These are phyloP conservation scores for Trichodelitschia bisporula DNA, from an alignment of 495 filamentous ascomycete species.

Conservation along the genomic window DNA sequence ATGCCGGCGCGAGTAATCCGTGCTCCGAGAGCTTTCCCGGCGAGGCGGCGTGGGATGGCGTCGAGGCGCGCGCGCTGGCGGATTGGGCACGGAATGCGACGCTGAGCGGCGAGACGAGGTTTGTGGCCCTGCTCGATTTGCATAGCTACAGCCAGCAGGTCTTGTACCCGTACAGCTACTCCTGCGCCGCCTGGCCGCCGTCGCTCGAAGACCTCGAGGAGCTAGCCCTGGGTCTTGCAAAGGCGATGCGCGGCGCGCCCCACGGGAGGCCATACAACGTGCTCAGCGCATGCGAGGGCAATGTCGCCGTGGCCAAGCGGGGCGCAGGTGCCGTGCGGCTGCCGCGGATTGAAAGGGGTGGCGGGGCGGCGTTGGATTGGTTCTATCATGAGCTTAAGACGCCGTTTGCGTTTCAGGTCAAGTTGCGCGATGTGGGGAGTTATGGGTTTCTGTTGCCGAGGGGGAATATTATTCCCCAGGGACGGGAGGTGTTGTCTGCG, in stretches of 20 bases:
- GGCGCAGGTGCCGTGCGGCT: conserved; percentile 11
- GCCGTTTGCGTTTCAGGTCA: conserved; percentile 81
- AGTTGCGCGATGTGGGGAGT: conserved; percentile 77
- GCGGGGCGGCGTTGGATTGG: conserved; percentile 83
- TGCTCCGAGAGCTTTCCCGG: conserved; percentile 87
- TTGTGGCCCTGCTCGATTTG: conserved; percentile 69
- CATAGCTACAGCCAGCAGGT: conserved; percentile 95
- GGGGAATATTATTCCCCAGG: conserved; percentile 72
- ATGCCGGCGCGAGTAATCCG: conserved; percentile 42
- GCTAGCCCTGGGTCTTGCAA: conserved; percentile 68
- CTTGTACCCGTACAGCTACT: conserved; percentile 76
- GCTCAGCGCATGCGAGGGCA: conserved; percentile 71
- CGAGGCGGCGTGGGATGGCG: conserved; percentile 55
- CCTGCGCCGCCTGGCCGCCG: conserved; percentile 51
- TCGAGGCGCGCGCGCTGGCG: conserved; percentile 52
- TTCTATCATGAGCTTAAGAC: conserved; percentile 77
- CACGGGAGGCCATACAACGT: conserved; percentile 51
- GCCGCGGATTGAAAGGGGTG: conserved; percentile 34
- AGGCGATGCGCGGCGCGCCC: conserved; percentile 55
- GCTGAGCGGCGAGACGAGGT: conserved; percentile 36
- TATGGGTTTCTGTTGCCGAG: conserved; percentile 83
- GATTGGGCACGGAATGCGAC: conserved; percentile 76
- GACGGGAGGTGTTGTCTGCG: conserved; percentile 62
- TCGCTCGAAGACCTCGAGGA: conserved; percentile 81
- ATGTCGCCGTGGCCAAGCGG: conserved; percentile 18